Evolutionary conservation across 306 rosid species (phyloP), one percentile per base, ranked within the genome.

Genomic region (Sicyos edulis): DNA sequence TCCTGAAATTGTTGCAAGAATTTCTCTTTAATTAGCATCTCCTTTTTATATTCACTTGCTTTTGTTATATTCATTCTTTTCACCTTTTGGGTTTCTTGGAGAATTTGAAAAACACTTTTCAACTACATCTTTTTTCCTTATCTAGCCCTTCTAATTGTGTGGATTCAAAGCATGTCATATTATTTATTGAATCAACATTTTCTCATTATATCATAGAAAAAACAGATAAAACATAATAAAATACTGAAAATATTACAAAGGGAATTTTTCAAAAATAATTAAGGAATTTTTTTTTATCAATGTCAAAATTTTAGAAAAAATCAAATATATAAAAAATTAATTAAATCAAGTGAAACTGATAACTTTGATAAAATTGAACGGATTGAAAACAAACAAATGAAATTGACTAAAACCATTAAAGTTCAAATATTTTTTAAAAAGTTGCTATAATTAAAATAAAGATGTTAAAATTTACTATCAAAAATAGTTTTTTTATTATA

Each of bases 1-100:
- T 22, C 72, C n/a, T 17, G 26, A 44, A 65, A 11, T 44, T 65
- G 17, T 42, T 65, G 71, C 34, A 19, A 65, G 34, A 65, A 65
- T 37, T 37, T 37, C 50, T 37, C 69, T 63, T 65, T 63, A 63
- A 37, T 5, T 44, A 19, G 71, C 53, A 65, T 45, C 72, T 47
- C 56, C 72, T 67, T 22, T 67, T 49, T 47, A n/a, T 15, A 44
- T 67, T 67, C 54, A 67, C 72, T 44, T 45, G 32, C 37, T 67
- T 67, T 67, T 67, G 4, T 44, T 67, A 47, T 47, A 47, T 67
- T 67, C 56, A 47, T 22, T 67, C 54, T 13, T 47, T 67, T 21
- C 21, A 21, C 56, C 13, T 67, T 47, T 47, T 66, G n/a, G 19
- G 51, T 65, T 64, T 42, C 26, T 19, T 19, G 24, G 6, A 32